Evolutionary conservation across 345 rosid species (phyloP), one percentile per base, ranked within the genome.

Genomic region (Eucalyptus victrix): DNA sequence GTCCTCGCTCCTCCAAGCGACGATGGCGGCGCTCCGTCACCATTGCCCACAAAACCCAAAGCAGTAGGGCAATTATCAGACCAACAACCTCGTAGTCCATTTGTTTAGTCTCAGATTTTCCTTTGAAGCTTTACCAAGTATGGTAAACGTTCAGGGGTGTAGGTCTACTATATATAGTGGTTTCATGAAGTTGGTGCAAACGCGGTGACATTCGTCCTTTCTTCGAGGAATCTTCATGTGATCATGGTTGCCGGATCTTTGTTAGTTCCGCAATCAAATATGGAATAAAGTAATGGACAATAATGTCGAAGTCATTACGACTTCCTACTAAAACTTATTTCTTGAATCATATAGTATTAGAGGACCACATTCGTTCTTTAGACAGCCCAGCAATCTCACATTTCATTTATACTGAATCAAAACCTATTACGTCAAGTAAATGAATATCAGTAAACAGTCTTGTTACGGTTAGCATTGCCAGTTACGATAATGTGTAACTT

Each of bases 1-100:
- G 91, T 14, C 89, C 80, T 26, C 42, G 72, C 91, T 91, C 90
- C 21, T 92, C 89, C 67, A 60, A 17, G 3, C 87, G 92, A 18
- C 90, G 91, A 54, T 89, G 94, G 90, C 92, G 92, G 87, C 92
- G 91, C 72, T 92, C 91, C 4, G 92, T 91, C 91, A 76, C 49
- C 88, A 90, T 62, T 49, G 92, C 95, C 94, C 92, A 93, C 65
- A 87, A 80, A 86, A 92, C 88, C 93, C 94, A 94, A 58, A 92
- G 24, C 86, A 95, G 72, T 26, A 95, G n/a, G 30, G 92, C 90
- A 34, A 92, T 32, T 14, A 86, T n/a, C 58, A 94, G 40, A 32
- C 92, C 94, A 34, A 88, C 24, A 44, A 93, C 87, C 72, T 88
- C 93, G 42, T 23, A 89, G 21, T 94, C 93, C 94, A 95, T 94